A percentile compares a stretch with the other conserved stretches of the same genome.
Evolutionary conservation across 1,284 basidiomycete species (phyloP).

Genomic region (Sanghuangporus sanghuang): DNA sequence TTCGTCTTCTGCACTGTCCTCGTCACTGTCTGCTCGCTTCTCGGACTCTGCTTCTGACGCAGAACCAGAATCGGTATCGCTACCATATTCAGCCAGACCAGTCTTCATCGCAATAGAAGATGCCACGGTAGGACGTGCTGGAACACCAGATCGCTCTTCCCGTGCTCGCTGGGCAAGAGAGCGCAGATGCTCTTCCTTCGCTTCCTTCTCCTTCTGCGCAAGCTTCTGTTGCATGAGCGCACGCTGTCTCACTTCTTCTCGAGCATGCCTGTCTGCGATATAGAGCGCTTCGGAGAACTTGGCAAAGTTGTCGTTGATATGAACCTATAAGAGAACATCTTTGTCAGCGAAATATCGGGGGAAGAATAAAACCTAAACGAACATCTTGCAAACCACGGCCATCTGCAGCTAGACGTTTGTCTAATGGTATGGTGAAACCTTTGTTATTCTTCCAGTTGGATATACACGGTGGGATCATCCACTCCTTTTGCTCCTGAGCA

Average conservation of each 20-base stretch:
- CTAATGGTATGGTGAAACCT: slow-evolving; percentile 98
- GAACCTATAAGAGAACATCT: slow-evolving; percentile 49
- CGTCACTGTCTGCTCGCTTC: slow-evolving; percentile 37
- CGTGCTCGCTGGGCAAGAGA: slow-evolving; percentile 91
- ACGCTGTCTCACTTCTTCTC: slow-evolving; percentile 96
- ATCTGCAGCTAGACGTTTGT: slow-evolving; percentile 97
- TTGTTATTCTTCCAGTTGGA: slow-evolving; percentile 99
- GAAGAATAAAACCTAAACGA: slow-evolving; percentile 29
- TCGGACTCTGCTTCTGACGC: slow-evolving; percentile 38
- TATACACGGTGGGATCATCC: slow-evolving; percentile 99
- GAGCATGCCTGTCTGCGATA: slow-evolving; percentile 95
- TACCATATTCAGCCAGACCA: slow-evolving; percentile 81
- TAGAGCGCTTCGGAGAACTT: slow-evolving; percentile 97
- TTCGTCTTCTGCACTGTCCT: slow-evolving; percentile 65
- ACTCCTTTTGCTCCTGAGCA: slow-evolving; percentile 96
- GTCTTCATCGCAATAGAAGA: slow-evolving; percentile 67
- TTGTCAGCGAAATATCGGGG: slow-evolving; percentile 5
- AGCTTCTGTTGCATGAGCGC: slow-evolving; percentile 97
- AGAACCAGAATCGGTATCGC: slow-evolving; percentile 52
- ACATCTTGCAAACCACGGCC: slow-evolving; percentile 97
- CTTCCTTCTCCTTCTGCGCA: slow-evolving; percentile 95
- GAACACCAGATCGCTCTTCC: slow-evolving; percentile 84
- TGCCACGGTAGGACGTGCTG: slow-evolving; percentile 45
- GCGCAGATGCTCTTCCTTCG: slow-evolving; percentile 95
- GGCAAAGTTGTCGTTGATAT: slow-evolving; percentile 99